Conservation (phyloP, 176 grass and related monocot species). For the Ampelocalamus luodianensis region DNA sequence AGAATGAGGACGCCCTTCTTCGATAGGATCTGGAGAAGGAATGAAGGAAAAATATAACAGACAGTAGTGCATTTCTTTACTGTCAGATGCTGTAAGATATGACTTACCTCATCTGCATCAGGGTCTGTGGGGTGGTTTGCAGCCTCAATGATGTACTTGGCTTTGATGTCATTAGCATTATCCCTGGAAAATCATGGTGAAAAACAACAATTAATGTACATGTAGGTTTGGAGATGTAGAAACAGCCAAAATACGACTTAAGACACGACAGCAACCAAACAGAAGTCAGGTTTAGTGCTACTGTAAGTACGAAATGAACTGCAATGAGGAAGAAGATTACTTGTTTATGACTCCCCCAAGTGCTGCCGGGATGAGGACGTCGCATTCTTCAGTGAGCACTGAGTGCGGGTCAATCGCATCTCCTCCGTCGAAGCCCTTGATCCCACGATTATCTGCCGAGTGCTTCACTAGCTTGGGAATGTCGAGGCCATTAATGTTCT, state of each 20-base stretch:
- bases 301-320: not conserved
- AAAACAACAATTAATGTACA: not conserved
- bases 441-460: slow-evolving; percentile 54
- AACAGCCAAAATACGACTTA: not conserved
- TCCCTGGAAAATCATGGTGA: slow-evolving; percentile 52
- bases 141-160: slow-evolving; percentile 97
- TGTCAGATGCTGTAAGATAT: not conserved
- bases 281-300: not conserved
- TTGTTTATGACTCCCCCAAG: slow-evolving; percentile 89
- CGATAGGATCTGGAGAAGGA: slow-evolving; percentile 68
- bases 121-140: slow-evolving; percentile 97
- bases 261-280: not conserved
- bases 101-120: slow-evolving; percentile 85
- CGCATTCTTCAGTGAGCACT: slow-evolving; percentile 82
- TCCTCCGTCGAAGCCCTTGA: slow-evolving; percentile 75
- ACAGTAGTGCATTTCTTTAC: not conserved
- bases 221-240: not conserved
- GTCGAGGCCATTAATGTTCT: slow-evolving; percentile 74
- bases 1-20: slow-evolving; percentile 94
- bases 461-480: slow-evolving; percentile 69
- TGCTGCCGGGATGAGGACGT: slow-evolving; percentile 84
- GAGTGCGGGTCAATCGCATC: slow-evolving; percentile 58
- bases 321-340: slow-evolving; percentile 26
- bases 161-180: slow-evolving; percentile 89
- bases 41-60: slow-evolving; percentile 3